Evolutionary conservation across 345 rosid genomes (phyloP), one percentile per base, ranked within the genome.

Genomic region (Combretum micranthum): DNA sequence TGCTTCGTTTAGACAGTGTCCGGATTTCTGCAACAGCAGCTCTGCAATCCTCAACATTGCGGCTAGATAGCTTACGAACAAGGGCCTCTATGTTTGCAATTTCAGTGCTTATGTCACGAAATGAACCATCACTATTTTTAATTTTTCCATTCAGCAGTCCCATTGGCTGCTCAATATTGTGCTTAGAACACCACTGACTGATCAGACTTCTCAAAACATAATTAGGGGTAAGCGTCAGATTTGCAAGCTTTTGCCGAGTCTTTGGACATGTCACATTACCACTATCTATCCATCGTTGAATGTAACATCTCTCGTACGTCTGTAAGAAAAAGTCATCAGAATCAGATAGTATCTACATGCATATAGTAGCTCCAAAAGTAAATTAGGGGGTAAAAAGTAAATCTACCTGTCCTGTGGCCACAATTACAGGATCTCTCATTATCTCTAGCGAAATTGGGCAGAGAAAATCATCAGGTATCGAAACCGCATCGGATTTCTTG

Each of bases 381-480:
- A 4, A 42, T 50, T n/a, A n/a, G 39, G 21, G 13, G 23, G 13
- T 1, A 15, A 32, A 55, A 43, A 43, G 47, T 15, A 50, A 11
- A 45, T 52, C 12, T 65, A 86, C 97, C 96, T 89, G 99, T 59
- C 99, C 99, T 44, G 97, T 89, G 57, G 96, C 77, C 15, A 93
- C 97, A 53, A 87, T 87, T 50, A 87, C 99, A 56, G 99, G 99
- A 74, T 93, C 96, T 67, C 92, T 87, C 97, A 93, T 87, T 54
- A 90, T 65, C 62, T 93, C 99, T 63, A 93, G 68, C 7, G 97
- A 87, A 15, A 93, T 87, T 3, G 99, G 95, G 68, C 99, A 93
- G 16, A 85, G 77, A 64, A 79, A 93, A 75, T 93, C 99, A 21
- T 66, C 84, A 4, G 97, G 99, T 47, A 85, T 76, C 48, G 73